Base-by-base conservation (phyloP, 2,329 filamentous ascomycete genomes). In the Fusarium scirpi region DNA sequence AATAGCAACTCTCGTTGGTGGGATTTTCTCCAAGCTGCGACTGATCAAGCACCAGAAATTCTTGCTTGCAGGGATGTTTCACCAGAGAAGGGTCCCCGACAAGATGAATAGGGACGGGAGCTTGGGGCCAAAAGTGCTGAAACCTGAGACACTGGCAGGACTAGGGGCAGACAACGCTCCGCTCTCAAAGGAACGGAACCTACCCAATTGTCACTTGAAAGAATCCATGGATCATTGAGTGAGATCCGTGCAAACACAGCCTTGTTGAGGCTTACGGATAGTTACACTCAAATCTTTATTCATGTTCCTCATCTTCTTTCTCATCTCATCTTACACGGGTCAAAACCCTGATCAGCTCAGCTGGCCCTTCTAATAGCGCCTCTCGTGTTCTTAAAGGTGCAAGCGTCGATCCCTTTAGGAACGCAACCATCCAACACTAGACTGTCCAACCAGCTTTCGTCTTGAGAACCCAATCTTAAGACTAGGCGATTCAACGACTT, bases 1-100 rank as follows among this genome's bases (percentile, higher is more conserved):
- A 51, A 44, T 55, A 41, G 40, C 44, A 53, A n/a, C 56, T 71
- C 65, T 69, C 68, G 68, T 71, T 71, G 68, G 68, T 71, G 68
- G 68, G 62, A 62, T 71, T 67, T 44, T 47, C 38, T 41, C 34
- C 54, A 57, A 58, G 60, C 44, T 71, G 68, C 44, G 69, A 70
- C 62, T 53, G 24, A 46, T 58, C 55, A 43, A 67, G 62, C 62
- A 38, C 43, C 59, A 63, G 68, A 70, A 53, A 62, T 58, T 62
- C 64, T 65, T 71, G 41, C 38, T 62, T 71, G 64, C 68, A 71
- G 56, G 68, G 68, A 32, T 40, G 48, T 59, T 67, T 45, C 61
- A 53, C 45, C 27, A 52, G 32, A 61, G 45, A 47, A 32, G 63
- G 62, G 62, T 62, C 27, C 41, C 41, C 27, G 43, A 38, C 49